A percentile compares a stretch with the other conserved stretches of the same genome.
Conservation (phyloP, 2,329 filamentous ascomycete species). For the Sclerotiophoma versabilis region DNA sequence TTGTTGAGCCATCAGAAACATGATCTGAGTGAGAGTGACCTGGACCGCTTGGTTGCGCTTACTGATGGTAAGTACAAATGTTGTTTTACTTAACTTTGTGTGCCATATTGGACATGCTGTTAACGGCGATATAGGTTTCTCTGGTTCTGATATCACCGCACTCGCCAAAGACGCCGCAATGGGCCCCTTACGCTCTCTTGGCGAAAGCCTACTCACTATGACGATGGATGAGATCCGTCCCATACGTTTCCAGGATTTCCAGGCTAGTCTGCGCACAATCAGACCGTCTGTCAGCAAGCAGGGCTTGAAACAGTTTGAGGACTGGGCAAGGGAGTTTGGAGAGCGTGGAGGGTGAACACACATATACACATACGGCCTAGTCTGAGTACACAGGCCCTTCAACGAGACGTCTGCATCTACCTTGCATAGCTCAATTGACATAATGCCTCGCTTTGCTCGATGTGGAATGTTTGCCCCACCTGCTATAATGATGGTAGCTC, state of each 20-base stretch:
- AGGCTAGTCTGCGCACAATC: conserved; percentile 82
- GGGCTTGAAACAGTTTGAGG: conserved; percentile 87
- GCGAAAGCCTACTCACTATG: conserved; percentile 88
- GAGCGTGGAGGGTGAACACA: conserved; percentile 77
- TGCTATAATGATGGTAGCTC: conserved; percentile 16
- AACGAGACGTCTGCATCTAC: neutral
- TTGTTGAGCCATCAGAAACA: conserved; percentile 90
- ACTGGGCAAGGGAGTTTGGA: conserved; percentile 93
- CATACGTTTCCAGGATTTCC: conserved; percentile 83
- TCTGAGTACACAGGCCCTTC: neutral
- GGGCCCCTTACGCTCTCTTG: conserved; percentile 89
- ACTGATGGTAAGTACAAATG: conserved; percentile 74
- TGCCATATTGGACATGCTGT: neutral
- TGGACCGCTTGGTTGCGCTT: conserved; percentile 74
- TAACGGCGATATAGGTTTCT: conserved; percentile 74
- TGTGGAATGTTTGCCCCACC: conserved; percentile 6
- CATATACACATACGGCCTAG: neutral
- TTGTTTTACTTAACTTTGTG: too few relatives aligned
- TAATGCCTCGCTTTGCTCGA: neutral
- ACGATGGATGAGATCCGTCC: conserved; percentile 93
- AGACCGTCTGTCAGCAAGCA: conserved; percentile 87
- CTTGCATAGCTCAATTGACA: neutral
- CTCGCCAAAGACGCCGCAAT: conserved; percentile 97
- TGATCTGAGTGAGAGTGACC: conserved; percentile 73
- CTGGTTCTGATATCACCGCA: conserved; percentile 94